Evolutionary conservation across 2,329 filamentous ascomycete genomes (phyloP).

Genomic region (Botrytis paeoniae): DNA sequence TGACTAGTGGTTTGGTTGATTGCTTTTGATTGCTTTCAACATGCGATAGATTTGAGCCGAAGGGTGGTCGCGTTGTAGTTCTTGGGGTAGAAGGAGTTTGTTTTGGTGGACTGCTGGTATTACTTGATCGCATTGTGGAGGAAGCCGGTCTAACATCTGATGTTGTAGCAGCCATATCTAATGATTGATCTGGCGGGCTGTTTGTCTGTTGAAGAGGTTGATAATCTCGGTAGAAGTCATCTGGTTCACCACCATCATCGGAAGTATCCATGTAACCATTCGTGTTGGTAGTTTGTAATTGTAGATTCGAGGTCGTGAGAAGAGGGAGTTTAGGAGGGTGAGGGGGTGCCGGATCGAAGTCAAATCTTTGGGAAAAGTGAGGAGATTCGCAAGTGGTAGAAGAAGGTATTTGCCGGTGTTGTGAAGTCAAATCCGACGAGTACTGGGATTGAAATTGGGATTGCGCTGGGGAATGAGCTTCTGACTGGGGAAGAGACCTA

Average conservation of each 20-base stretch:
- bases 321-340: slow-evolving; percentile 33
- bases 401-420: slow-evolving; percentile 21
- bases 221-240: slow-evolving; percentile 51
- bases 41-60: slow-evolving; percentile 56
- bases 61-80: slow-evolving; percentile 43
- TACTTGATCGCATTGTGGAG: slow-evolving; percentile 48
- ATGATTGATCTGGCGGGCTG: slow-evolving; percentile 24
- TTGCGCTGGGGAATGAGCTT: slow-evolving; percentile 13
- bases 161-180: slow-evolving; percentile 36
- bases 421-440: slow-evolving; percentile 27
- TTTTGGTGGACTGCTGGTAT: slow-evolving; percentile 50
- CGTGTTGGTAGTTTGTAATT: slow-evolving; percentile 25
- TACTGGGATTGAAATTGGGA: slow-evolving; percentile 10
- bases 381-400: slow-evolving; percentile 24
- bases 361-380: slow-evolving; percentile 20
- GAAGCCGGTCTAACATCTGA: slow-evolving; percentile 43
- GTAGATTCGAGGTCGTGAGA: slow-evolving; percentile 33
- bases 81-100: slow-evolving; percentile 43
- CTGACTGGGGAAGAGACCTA: slow-evolving; percentile 26
- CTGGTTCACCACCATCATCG: slow-evolving; percentile 38
- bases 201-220: slow-evolving; percentile 38
- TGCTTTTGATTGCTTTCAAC: slow-evolving; percentile 41
- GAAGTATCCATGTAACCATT: slow-evolving; percentile 29
- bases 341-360: slow-evolving; percentile 29
- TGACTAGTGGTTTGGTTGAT: slow-evolving; percentile 30